These are phyloP conservation scores for Pseudogymnoascus sp. DNA, from an alignment of 2,329 filamentous ascomycete genomes.

Conservation along the genomic window DNA sequence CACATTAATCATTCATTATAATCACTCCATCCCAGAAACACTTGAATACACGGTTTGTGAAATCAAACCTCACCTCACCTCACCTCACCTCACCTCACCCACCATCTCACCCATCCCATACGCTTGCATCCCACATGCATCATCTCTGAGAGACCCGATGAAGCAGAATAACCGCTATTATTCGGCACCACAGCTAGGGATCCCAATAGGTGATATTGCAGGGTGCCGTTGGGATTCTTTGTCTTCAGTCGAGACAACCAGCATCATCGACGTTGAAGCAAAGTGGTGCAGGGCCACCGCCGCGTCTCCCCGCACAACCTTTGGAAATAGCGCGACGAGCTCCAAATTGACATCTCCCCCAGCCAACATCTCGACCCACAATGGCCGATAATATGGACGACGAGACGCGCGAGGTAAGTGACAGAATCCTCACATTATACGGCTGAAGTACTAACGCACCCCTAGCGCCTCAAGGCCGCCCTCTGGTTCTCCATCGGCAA, in stretches of 20 bases:
- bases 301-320: not conserved
- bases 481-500: conserved; percentile 80
- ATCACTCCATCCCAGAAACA: not conserved
- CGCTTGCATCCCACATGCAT: not conserved
- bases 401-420: conserved; percentile 13
- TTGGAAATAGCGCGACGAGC: not conserved
- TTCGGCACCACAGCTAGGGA: not conserved
- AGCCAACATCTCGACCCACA: conserved; percentile 32
- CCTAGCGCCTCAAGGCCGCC: conserved; percentile 72
- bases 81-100: not conserved
- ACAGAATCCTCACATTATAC: not conserved
- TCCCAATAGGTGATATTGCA: not conserved
- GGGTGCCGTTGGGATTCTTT: not conserved
- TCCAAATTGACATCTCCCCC: not conserved
- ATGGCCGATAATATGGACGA: conserved; percentile 15
- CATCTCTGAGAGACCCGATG: not conserved
- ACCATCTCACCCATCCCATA: not conserved
- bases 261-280: not conserved
- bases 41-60: not conserved
- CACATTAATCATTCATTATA: not conserved
- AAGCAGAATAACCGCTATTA: not conserved
- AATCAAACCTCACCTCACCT: too few species aligned
- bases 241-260: not conserved
- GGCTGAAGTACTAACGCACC: not conserved
- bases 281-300: not conserved